Percentiles rank a stretch among this genome's conserved stretches.
Conservation (phyloP, 192 early-diverging fungal species). For the Backusella australiensis region DNA sequence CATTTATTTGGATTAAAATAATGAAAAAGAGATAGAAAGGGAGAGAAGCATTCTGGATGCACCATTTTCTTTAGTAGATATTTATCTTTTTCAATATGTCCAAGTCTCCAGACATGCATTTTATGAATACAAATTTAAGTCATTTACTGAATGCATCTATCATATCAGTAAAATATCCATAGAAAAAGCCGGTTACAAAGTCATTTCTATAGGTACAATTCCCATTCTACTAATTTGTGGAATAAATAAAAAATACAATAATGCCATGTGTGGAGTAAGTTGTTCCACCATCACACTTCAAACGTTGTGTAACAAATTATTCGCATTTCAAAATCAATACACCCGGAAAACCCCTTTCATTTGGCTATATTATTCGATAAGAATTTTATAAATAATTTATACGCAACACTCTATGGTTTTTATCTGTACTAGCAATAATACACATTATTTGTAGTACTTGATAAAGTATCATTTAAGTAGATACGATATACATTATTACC, state of each 20-base stretch:
- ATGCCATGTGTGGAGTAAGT: not conserved
- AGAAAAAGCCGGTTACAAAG: not conserved
- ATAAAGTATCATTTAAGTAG: not conserved
- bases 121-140: not conserved
- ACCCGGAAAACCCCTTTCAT: not conserved
- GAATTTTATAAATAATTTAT: not conserved
- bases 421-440: not conserved
- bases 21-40: not conserved
- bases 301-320: not conserved
- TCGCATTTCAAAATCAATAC: not conserved
- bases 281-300: not conserved
- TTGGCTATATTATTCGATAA: not conserved
- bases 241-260: not conserved
- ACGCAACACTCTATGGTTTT: not conserved
- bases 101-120: not conserved
- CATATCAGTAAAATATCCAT: not conserved
- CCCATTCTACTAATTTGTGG: not conserved
- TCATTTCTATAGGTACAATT: not conserved
- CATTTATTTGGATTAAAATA: not conserved
- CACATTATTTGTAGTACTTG: not conserved
- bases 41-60: not conserved
- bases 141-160: not conserved
- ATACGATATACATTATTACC: not conserved
- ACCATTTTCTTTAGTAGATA: not conserved
- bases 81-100: not conserved